phyloP scores from a whole-genome alignment of 331 rosid genomes.

The Acacia concinna region DNA sequence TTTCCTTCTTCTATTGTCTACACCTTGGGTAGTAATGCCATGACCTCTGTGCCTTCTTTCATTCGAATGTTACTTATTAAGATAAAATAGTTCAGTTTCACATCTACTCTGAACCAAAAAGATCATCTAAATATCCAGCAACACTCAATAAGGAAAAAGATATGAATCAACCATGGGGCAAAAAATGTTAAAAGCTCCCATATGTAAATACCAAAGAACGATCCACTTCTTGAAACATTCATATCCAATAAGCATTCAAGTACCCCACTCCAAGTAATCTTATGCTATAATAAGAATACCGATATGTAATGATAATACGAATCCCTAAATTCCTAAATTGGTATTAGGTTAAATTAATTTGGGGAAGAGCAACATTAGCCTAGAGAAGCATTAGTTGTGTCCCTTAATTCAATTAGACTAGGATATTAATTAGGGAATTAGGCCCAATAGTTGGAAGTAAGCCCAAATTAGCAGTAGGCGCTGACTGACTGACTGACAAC shows the following conservation, averaged over 20 bases:
- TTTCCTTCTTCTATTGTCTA: neutral
- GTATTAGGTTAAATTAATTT: too few relatives aligned
- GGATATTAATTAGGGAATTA: too few relatives aligned
- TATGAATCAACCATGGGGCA: neutral
- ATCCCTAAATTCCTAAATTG: too few relatives aligned
- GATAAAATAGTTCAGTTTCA: neutral
- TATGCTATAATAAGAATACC: constrained; percentile 23
- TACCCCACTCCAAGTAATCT: constrained; percentile 6
- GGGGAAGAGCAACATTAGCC: too few relatives aligned
- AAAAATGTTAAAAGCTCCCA: constrained; percentile 10
- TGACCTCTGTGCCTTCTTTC: neutral
- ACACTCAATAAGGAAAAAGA: neutral
- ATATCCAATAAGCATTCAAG: constrained; percentile 4
- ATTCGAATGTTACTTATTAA: neutral
- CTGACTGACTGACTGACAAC: too few relatives aligned
- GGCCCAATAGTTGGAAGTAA: too few relatives aligned
- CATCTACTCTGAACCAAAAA: neutral
- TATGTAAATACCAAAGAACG: constrained; percentile 7
- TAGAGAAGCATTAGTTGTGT: too few relatives aligned
- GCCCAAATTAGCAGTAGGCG: too few relatives aligned
- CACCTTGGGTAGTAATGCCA: neutral
- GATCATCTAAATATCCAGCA: neutral
- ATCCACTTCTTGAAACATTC: constrained; percentile 13
- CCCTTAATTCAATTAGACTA: too few relatives aligned
- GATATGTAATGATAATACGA: too few relatives aligned